Evolutionary conservation across 2,329 filamentous ascomycete genomes (phyloP), one percentile per base, ranked within the genome.

Genomic region (Botrytis medusae): DNA sequence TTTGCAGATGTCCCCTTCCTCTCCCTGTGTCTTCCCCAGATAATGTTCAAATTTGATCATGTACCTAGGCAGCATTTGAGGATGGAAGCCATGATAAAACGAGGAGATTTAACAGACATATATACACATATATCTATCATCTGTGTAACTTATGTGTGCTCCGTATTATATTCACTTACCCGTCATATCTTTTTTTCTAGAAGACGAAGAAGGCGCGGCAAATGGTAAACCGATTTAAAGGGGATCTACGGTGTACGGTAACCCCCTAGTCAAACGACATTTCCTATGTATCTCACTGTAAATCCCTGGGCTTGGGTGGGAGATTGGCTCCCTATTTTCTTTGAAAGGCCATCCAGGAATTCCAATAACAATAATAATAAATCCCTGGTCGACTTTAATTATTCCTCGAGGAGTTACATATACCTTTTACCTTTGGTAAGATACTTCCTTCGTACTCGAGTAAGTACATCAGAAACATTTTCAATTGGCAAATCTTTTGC

Each of bases 231-330:
- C 25, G 34, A 51, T 67, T 51, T 51, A 68, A 57, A 62, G 60
- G 48, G 48, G 48, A 57, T 57, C 65, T n/a, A 37, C 59, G 25
- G 40, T 44, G 25, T 46, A 57, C 65, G 65, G 48, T 57, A 48
- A 42, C 68, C 46, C 46, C 69, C 44, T 51, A 70, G 37, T 46
- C 8, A 63, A 63, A 44, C 68, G 34, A 46, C 32, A 72, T 72
- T 54, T 54, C 42, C 34, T 48, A 48, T 65, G n/a, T 46, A 37
- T 63, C 32, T 37, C 34, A 57, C 48, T n/a, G 22, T 25, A 29
- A 29, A 42, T 54, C 40, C 57, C 61, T 63, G 46, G 37, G 37
- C 37, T 9, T 37, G 37, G 37, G 37, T 60, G 32, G 48, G 61
- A 68, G 14, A 67, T 48, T 65, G 42, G 62, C 16, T 51, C 64